A percentile compares a stretch with the other conserved stretches of the same genome.
Conservation (phyloP, 768 basidiomycete genomes). For the Chiua virens region DNA sequence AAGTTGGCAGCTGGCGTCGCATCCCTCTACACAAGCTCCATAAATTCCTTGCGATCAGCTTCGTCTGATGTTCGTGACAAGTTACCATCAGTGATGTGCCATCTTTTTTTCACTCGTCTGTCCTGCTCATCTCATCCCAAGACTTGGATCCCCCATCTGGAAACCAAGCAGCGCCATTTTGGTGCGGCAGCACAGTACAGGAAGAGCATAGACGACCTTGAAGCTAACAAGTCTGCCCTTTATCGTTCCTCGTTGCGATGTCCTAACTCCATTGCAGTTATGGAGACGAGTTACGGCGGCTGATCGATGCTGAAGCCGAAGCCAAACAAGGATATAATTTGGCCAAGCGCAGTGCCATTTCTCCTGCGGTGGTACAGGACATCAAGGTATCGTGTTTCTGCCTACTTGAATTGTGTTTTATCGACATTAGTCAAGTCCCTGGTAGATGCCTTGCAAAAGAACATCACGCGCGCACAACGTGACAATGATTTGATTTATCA, state of each 20-base stretch:
- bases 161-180: conserved; percentile 85
- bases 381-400: conserved; percentile 54
- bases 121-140: conserved; percentile 16
- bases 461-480: conserved; percentile 69
- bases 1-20: conserved; percentile 78
- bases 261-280: conserved; percentile 53
- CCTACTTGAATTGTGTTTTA: background rate
- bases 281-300: conserved; percentile 80
- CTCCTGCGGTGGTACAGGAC: conserved; percentile 69
- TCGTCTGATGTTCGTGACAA: conserved; percentile 43
- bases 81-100: conserved; percentile 53
- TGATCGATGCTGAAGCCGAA: conserved; percentile 62
- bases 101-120: background rate
- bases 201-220: conserved; percentile 86
- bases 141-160: conserved; percentile 81
- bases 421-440: conserved; percentile 56
- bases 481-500: conserved; percentile 98
- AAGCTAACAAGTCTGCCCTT: conserved; percentile 58
- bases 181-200: conserved; percentile 86
- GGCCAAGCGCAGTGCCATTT: conserved; percentile 62
- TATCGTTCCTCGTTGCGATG: background rate
- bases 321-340: conserved; percentile 71
- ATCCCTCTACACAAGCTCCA: conserved; percentile 59
- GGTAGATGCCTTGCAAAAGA: conserved; percentile 65
- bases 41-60: conserved; percentile 44